phyloP scores from a whole-genome alignment of 1,284 basidiomycete species.

The Wolfiporia cocos region DNA sequence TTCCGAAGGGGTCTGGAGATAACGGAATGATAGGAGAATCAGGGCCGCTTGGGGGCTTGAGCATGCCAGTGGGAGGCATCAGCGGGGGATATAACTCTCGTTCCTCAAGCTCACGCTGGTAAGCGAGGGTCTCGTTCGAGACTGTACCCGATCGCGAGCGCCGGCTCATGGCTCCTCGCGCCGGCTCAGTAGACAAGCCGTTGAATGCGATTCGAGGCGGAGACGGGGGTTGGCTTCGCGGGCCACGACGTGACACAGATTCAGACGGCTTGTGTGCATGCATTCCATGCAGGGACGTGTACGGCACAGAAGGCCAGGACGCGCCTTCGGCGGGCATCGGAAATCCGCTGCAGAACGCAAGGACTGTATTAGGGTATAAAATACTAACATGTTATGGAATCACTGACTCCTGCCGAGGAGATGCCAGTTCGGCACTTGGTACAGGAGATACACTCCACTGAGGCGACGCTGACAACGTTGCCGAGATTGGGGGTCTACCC shows the following conservation, averaged over 20 bases:
- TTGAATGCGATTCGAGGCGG: slow-evolving; percentile 62
- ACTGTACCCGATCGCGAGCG: slow-evolving; percentile 19
- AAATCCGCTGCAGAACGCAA: slow-evolving; percentile 2
- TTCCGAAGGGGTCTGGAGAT: slow-evolving; percentile 74
- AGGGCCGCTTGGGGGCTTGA: slow-evolving; percentile 9
- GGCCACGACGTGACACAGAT: slow-evolving; percentile 8
- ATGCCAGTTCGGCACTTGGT: slow-evolving; percentile 1
- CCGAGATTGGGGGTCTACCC: slow-evolving; percentile 24
- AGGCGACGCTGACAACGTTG: slow-evolving; percentile 24
- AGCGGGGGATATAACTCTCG: slow-evolving; percentile 36
- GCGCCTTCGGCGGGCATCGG: slow-evolving; percentile 14
- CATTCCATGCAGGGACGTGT: slow-evolving; percentile 22
- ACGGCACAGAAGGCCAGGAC: slow-evolving; percentile 34
- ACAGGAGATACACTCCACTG: slow-evolving; percentile 13
- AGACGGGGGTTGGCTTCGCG: slow-evolving; percentile 29
- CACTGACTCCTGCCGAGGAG: slow-evolving; percentile 14
- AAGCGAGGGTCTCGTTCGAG: slow-evolving; percentile 42
- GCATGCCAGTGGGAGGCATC: slow-evolving; percentile 24
- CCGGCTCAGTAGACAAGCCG: slow-evolving; percentile 55
- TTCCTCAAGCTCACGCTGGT: slow-evolving; percentile 46
- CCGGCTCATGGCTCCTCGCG: slow-evolving; percentile 36
- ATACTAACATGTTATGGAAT: background rate
- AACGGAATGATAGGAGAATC: slow-evolving; percentile 57
- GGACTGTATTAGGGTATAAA: background rate
- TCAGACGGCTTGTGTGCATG: slow-evolving; percentile 4